A percentile compares a stretch with the other conserved stretches of the same genome.
phyloP scores from a whole-genome alignment of 164 flowering plant genomes.

The Piper betle region DNA sequence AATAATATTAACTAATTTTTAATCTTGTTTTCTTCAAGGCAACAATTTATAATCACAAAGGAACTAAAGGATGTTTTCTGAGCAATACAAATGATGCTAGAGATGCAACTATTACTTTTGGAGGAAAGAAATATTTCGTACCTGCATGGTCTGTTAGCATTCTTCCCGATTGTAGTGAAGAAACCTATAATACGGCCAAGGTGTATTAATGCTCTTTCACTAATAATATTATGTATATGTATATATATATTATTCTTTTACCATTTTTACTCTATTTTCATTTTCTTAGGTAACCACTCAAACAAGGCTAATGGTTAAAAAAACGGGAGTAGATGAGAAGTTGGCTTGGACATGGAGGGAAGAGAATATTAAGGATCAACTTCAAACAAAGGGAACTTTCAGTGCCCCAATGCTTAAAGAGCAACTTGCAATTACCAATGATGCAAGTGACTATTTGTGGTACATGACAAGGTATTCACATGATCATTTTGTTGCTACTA shows the following conservation, averaged over 20 bases:
- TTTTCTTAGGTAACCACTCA: constrained; percentile 19
- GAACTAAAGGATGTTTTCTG: not conserved
- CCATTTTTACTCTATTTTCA: too few species aligned
- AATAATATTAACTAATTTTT: too few species aligned
- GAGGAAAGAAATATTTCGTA: constrained; percentile 10
- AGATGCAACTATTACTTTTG: not conserved
- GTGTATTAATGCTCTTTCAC: constrained; percentile 7
- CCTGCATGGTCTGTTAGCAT: constrained; percentile 84
- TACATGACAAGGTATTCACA: constrained; percentile 41
- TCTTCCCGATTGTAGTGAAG: constrained; percentile 39
- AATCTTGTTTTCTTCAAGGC: too few species aligned
- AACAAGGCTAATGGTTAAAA: constrained; percentile 33
- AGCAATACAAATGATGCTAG: not conserved
- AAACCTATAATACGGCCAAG: constrained; percentile 52
- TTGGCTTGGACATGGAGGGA: constrained; percentile 49
- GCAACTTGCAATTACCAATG: constrained; percentile 32
- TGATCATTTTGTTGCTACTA: too few species aligned
- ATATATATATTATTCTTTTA: too few species aligned
- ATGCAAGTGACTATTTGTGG: constrained; percentile 64
- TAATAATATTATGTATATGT: too few species aligned
- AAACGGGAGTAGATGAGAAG: constrained; percentile 17
- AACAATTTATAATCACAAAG: too few species aligned
- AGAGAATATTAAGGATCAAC: constrained; percentile 15
- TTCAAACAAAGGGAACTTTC: constrained; percentile 20
- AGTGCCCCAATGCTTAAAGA: constrained; percentile 29